phyloP scores from a whole-genome alignment of 1,284 basidiomycete species.

The Pseudomicrostroma phylloplanum region DNA sequence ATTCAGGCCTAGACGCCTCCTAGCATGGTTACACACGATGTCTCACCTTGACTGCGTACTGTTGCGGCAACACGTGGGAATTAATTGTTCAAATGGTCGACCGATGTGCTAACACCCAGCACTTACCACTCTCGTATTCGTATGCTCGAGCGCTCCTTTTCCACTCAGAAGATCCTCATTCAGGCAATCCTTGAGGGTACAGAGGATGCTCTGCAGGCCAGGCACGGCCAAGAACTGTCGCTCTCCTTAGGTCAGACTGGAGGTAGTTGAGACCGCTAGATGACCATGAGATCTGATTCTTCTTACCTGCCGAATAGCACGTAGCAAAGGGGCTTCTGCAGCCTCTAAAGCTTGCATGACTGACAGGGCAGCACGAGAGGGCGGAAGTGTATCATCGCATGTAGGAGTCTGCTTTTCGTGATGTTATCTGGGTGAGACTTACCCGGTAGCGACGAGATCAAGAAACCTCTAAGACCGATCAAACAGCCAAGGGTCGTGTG shows the following conservation, averaged over 20 bases:
- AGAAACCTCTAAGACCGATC: no score
- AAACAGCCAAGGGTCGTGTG: no score
- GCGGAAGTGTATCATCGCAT: no score
- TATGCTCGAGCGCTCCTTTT: slow-evolving; percentile 7
- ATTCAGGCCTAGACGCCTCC: no score
- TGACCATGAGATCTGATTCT: background rate
- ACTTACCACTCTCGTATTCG: background rate
- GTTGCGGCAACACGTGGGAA: background rate
- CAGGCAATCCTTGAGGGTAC: background rate
- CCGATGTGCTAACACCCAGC: background rate
- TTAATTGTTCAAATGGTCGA: background rate
- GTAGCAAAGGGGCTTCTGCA: background rate
- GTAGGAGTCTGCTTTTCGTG: no score
- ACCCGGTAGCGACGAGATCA: no score
- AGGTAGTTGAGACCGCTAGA: background rate
- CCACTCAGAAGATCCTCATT: slow-evolving; percentile 7
- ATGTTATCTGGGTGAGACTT: no score
- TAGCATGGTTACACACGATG: no score
- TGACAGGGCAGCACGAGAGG: background rate
- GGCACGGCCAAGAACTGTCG: background rate
- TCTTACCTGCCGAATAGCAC: background rate
- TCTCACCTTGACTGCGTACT: no score
- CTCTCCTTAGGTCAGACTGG: background rate
- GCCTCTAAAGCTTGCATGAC: background rate
- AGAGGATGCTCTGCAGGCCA: background rate